phyloP scores from a whole-genome alignment of 106 monocot genomes.

The Dioscorea dumetorum region DNA sequence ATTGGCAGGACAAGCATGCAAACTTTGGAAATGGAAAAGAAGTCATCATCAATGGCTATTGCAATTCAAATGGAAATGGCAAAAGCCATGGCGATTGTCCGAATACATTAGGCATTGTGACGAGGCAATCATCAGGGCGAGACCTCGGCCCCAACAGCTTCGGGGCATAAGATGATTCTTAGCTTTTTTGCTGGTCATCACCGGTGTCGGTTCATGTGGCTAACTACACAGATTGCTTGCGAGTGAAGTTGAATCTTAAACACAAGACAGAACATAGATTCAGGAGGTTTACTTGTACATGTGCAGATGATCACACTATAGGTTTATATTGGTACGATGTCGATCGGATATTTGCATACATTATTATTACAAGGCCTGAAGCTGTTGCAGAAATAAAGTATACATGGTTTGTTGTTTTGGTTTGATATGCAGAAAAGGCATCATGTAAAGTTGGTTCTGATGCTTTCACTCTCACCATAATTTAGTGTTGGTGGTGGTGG shows the following conservation, averaged over 20 bases:
- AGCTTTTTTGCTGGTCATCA: not conserved
- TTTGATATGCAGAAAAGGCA: too few relatives aligned
- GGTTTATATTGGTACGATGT: too few relatives aligned
- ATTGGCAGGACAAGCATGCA: conserved; percentile 56
- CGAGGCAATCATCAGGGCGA: conserved; percentile 65
- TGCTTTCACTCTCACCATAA: too few relatives aligned
- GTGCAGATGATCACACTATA: too few relatives aligned
- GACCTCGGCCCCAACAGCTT: conserved; percentile 37
- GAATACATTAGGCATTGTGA: conserved; percentile 79
- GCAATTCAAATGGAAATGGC: conserved; percentile 99
- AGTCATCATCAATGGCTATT: conserved; percentile 95
- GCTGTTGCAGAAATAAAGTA: too few relatives aligned
- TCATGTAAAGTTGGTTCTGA: too few relatives aligned
- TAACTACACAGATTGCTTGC: conserved; percentile 11
- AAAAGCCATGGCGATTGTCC: conserved; percentile 92
- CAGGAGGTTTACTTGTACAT: too few relatives aligned
- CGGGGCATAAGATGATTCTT: conserved; percentile 5
- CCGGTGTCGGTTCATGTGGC: not conserved
- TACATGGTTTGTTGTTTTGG: too few relatives aligned
- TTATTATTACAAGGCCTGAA: too few relatives aligned
- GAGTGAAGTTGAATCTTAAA: conserved; percentile 7
- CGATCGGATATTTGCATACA: too few relatives aligned
- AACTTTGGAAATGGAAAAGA: conserved; percentile 97
- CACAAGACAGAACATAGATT: not conserved
- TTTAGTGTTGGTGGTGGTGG: too few relatives aligned